phyloP scores from a whole-genome alignment of 2,329 filamentous ascomycete species.

The Monilinia polystroma region DNA sequence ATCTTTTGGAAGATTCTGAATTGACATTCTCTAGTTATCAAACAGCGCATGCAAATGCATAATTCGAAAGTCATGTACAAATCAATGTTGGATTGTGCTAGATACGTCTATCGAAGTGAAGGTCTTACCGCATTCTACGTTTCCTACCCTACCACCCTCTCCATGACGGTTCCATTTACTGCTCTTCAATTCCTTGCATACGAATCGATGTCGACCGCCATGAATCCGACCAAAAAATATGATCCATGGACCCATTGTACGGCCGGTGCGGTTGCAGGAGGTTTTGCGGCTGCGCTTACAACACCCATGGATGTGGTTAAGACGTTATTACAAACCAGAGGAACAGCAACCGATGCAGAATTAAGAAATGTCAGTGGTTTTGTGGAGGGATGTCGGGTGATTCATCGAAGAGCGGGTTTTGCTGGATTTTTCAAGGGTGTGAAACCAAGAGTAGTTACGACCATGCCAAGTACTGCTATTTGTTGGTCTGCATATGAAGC shows the following conservation, averaged over 20 bases:
- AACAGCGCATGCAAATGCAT: slow-evolving; percentile 98
- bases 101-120: slow-evolving; percentile 82
- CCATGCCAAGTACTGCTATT: slow-evolving; percentile 99
- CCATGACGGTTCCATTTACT: slow-evolving; percentile 98
- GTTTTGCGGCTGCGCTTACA: slow-evolving; percentile 88
- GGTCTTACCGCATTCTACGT: slow-evolving; percentile 93
- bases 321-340: slow-evolving; percentile 91
- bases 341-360: slow-evolving; percentile 76
- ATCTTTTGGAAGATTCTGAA: neutral
- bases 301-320: slow-evolving; percentile 98
- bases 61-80: slow-evolving; percentile 85
- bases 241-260: slow-evolving; percentile 92
- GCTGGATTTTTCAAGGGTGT: slow-evolving; percentile 91
- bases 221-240: slow-evolving; percentile 84
- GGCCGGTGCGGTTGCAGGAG: slow-evolving; percentile 88
- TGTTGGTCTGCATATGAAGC: slow-evolving; percentile 85
- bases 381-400: slow-evolving; percentile 34
- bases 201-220: slow-evolving; percentile 89
- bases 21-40: slow-evolving; percentile 69
- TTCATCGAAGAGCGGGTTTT: slow-evolving; percentile 73
- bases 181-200: slow-evolving; percentile 97
- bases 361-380: slow-evolving; percentile 44
- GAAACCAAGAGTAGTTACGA: slow-evolving; percentile 86
- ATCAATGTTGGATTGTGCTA: slow-evolving; percentile 82
- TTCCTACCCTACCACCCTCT: slow-evolving; percentile 95